Conservation (phyloP, 495 filamentous ascomycete genomes). For the Lepraria neglecta region DNA sequence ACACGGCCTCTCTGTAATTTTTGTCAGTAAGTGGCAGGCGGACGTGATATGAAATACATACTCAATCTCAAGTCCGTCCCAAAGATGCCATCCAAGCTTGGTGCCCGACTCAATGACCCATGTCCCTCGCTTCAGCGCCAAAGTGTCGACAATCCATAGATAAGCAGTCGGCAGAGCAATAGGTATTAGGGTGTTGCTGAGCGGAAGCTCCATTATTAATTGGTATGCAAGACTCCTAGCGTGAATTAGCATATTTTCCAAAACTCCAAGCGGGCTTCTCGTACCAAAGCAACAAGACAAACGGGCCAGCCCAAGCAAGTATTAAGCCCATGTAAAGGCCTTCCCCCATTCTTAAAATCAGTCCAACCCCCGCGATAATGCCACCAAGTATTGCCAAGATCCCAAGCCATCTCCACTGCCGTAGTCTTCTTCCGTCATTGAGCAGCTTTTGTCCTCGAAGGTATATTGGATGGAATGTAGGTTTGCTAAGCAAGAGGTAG, state of each 20-base stretch:
- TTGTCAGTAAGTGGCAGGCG: conserved; percentile 6
- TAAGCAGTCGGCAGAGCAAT: conserved; percentile 58
- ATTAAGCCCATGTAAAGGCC: conserved; percentile 62
- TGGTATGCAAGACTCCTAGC: conserved; percentile 48
- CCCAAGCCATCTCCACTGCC: conserved; percentile 32
- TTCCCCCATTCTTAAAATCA: conserved; percentile 37
- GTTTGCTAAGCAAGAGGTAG: conserved; percentile 58
- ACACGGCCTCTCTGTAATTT: conserved; percentile 49
- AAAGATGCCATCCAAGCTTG: conserved; percentile 51
- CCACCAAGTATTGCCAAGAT: conserved; percentile 37
- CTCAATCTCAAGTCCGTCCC: conserved; percentile 59
- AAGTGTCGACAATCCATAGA: conserved; percentile 59
- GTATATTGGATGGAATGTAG: conserved; percentile 51
- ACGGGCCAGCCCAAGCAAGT: conserved; percentile 57
- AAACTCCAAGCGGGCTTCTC: background rate
- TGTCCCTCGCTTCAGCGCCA: conserved; percentile 54
- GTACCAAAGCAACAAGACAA: conserved; percentile 56
- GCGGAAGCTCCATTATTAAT: conserved; percentile 51
- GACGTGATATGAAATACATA: conserved; percentile 15
- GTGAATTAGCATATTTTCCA: background rate
- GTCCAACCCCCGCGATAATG: conserved; percentile 35
- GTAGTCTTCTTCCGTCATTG: conserved; percentile 23
- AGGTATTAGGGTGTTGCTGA: conserved; percentile 45
- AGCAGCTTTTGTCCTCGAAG: conserved; percentile 33
- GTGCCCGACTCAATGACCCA: conserved; percentile 60